These are phyloP conservation scores for Friedmanniomyces endolithicus DNA, from an alignment of 495 filamentous ascomycete genomes.

Conservation along the genomic window DNA sequence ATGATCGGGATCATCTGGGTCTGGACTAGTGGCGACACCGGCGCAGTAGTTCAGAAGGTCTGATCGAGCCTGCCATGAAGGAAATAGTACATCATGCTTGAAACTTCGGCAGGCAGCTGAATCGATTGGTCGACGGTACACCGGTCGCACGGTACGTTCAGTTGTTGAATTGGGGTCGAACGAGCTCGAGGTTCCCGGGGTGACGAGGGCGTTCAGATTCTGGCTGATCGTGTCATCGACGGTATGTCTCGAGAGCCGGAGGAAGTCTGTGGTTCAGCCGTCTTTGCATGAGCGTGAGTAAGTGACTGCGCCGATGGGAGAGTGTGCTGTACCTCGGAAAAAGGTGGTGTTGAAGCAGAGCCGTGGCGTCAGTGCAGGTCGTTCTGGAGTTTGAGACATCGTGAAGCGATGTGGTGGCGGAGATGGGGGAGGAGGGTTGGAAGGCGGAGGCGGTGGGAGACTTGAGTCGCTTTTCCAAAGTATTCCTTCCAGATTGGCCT, in stretches of 20 bases:
- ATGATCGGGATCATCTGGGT: constrained; percentile 77
- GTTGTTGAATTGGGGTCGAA: constrained; percentile 76
- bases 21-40: constrained; percentile 71
- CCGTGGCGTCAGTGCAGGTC: constrained; percentile 63
- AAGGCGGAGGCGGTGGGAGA: neutral
- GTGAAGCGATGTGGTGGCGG: constrained; percentile 1
- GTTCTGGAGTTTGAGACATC: constrained; percentile 51
- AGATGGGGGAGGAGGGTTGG: constrained; percentile 1
- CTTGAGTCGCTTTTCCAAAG: constrained; percentile 20
- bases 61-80: constrained; percentile 74
- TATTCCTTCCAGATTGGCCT: constrained; percentile 19
- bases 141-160: constrained; percentile 34
- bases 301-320: neutral
- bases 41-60: constrained; percentile 86
- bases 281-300: constrained; percentile 17
- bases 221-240: constrained; percentile 91
- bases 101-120: constrained; percentile 50
- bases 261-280: constrained; percentile 56
- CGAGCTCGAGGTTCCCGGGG: constrained; percentile 47
- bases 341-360: constrained; percentile 86
- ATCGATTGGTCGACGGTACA: constrained; percentile 25
- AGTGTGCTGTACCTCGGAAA: constrained; percentile 53
- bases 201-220: constrained; percentile 80
- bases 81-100: constrained; percentile 69
- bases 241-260: constrained; percentile 70